These are phyloP conservation scores for Batrachochytrium dendrobatidis DNA, from an alignment of 371 early-diverging fungal species.

Conservation along the genomic window DNA sequence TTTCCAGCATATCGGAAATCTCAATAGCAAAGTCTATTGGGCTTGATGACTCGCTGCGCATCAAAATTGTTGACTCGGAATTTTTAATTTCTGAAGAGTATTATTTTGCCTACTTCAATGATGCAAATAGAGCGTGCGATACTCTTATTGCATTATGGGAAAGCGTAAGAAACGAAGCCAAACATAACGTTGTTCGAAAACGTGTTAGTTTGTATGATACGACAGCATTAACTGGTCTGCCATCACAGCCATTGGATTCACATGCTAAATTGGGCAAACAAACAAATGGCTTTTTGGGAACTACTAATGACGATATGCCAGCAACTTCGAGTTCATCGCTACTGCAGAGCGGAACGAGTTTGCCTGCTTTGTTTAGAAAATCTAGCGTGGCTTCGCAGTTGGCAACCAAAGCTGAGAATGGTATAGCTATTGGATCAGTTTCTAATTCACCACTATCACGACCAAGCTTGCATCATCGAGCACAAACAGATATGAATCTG, in stretches of 20 bases:
- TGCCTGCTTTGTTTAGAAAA: no score
- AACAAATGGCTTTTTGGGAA: no score
- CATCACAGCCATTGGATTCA: conserved; percentile 3
- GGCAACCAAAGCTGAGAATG: no score
- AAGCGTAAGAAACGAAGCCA: no score
- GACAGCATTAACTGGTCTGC: background rate
- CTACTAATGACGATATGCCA: no score
- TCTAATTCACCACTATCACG: no score
- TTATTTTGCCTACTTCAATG: conserved; percentile 57
- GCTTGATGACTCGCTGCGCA: conserved; percentile 39
- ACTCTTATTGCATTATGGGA: background rate
- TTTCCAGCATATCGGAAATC: conserved; percentile 49
- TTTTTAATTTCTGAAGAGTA: conserved; percentile 63
- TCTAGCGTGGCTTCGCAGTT: no score
- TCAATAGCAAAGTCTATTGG: background rate
- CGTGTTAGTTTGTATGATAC: conserved; percentile 12
- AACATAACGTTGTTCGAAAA: background rate
- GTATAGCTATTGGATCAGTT: no score
- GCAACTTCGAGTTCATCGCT: no score
- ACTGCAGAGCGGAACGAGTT: no score
- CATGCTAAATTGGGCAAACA: conserved; percentile 1
- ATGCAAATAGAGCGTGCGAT: conserved; percentile 8
- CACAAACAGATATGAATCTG: no score
- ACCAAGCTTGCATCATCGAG: no score
- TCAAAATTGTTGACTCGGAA: conserved; percentile 55